A percentile compares a stretch with the other conserved stretches of the same genome.
Evolutionary conservation across 1,284 basidiomycete genomes (phyloP).

Genomic region (Heterobasidion annosum): DNA sequence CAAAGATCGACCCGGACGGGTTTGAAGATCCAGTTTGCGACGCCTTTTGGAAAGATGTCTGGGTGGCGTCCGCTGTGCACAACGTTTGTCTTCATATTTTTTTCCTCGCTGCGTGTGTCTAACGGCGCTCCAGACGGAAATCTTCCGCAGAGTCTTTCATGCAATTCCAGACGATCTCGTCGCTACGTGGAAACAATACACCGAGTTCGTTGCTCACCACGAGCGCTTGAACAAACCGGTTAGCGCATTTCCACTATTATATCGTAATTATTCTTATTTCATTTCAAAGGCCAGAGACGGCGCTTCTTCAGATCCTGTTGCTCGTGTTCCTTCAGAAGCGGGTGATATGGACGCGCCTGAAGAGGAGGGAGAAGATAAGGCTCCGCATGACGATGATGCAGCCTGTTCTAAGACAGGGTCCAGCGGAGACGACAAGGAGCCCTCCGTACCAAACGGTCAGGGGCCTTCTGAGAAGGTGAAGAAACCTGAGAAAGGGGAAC

Average conservation of each 20-base stretch:
- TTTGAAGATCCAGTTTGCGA: slow-evolving; percentile 87
- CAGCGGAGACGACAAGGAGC: background rate
- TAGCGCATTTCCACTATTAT: slow-evolving; percentile 13
- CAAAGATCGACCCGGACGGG: slow-evolving; percentile 64
- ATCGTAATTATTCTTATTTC: slow-evolving; percentile 6
- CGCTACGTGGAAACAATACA: slow-evolving; percentile 93
- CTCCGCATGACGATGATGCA: slow-evolving; percentile 10
- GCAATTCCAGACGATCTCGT: slow-evolving; percentile 86
- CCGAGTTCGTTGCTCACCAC: slow-evolving; percentile 71
- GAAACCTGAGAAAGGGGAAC: slow-evolving; percentile 37
- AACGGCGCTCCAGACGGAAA: slow-evolving; percentile 63
- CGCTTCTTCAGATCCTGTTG: slow-evolving; percentile 35
- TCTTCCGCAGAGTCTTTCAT: slow-evolving; percentile 90
- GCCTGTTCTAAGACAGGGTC: background rate
- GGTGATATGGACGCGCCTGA: slow-evolving; percentile 34
- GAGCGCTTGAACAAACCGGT: slow-evolving; percentile 70
- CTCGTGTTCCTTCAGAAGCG: slow-evolving; percentile 47
- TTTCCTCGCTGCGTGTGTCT: slow-evolving; percentile 6
- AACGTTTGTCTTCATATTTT: slow-evolving; percentile 51
- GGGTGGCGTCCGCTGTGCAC: slow-evolving; percentile 77
- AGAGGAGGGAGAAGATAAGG: slow-evolving; percentile 13
- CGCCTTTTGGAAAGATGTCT: slow-evolving; percentile 81
- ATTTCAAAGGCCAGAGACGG: slow-evolving; percentile 34
- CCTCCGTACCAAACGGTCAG: slow-evolving; percentile 1
- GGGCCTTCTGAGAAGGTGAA: slow-evolving; percentile 25